These are phyloP conservation scores for Gyromitra esculenta DNA, from an alignment of 2,329 filamentous ascomycete species.

Conservation along the genomic window DNA sequence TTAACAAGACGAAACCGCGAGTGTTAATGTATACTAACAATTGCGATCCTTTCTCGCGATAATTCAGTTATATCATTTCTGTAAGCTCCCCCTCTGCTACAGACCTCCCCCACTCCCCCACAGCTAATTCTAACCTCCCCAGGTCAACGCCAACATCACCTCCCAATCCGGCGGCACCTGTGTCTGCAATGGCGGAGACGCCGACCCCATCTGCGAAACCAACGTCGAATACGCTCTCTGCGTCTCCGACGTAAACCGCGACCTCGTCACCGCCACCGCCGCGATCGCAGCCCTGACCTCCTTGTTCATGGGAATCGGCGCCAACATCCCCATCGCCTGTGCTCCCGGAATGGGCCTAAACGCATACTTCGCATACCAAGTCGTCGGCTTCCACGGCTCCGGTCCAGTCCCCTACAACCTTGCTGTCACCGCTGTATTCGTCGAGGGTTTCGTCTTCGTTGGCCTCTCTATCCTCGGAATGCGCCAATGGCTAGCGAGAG, in stretches of 20 bases:
- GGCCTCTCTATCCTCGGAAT: slow-evolving; percentile 80
- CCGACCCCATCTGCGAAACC: slow-evolving; percentile 66
- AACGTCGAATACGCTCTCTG: slow-evolving; percentile 73
- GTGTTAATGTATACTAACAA: slow-evolving; percentile 33
- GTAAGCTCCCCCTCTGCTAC: slow-evolving; percentile 61
- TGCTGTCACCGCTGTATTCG: slow-evolving; percentile 85
- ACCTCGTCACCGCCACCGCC: slow-evolving; percentile 84
- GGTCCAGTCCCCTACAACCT: slow-evolving; percentile 78
- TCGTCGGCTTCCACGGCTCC: slow-evolving; percentile 79
- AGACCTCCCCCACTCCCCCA: slow-evolving; percentile 59
- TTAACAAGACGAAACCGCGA: not conserved
- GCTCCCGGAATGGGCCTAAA: slow-evolving; percentile 84
- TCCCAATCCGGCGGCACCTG: slow-evolving; percentile 78
- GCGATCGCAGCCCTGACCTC: slow-evolving; percentile 77
- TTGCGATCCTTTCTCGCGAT: slow-evolving; percentile 1
- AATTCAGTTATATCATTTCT: slow-evolving; percentile 64
- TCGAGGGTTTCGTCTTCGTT: slow-evolving; percentile 87
- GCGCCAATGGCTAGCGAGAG: slow-evolving; percentile 86
- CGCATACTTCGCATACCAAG: slow-evolving; percentile 82
- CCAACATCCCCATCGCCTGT: slow-evolving; percentile 78
- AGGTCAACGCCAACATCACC: slow-evolving; percentile 68
- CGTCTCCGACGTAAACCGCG: slow-evolving; percentile 72
- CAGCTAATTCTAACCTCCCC: slow-evolving; percentile 14
- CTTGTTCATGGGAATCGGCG: slow-evolving; percentile 83
- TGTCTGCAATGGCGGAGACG: slow-evolving; percentile 69